These are phyloP conservation scores for Eimeria necatrix DNA, from an alignment of 169 alveolate genomes.

Conservation along the genomic window DNA sequence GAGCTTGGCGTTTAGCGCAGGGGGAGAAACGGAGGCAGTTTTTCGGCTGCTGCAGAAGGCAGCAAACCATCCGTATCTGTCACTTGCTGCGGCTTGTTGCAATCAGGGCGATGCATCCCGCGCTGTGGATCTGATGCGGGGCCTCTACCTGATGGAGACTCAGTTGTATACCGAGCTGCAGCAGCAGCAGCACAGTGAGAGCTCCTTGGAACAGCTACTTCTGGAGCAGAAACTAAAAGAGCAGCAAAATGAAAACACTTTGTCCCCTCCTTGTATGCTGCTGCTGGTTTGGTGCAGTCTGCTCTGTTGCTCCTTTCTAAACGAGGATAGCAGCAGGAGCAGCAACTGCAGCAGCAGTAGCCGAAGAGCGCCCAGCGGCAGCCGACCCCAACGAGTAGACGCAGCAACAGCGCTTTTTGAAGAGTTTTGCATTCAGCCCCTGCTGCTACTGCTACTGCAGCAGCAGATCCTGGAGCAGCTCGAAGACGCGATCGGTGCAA, in stretches of 20 bases:
- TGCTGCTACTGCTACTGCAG: conserved; percentile 48
- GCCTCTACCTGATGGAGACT: not conserved
- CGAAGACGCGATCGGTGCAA: not conserved
- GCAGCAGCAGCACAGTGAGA: conserved; percentile 34
- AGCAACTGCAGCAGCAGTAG: conserved; percentile 35
- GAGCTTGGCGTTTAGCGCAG: not conserved
- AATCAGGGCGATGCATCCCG: not conserved
- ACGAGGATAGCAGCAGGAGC: not conserved
- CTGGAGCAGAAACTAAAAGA: not conserved
- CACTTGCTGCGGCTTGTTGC: conserved; percentile 48
- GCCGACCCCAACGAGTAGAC: not conserved
- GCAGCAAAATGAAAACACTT: not conserved
- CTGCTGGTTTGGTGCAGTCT: conserved; percentile 5
- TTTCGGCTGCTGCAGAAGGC: conserved; percentile 12
- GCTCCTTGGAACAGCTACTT: not conserved
- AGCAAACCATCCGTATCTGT: conserved; percentile 8
- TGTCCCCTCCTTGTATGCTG: conserved; percentile 25
- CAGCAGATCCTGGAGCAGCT: conserved; percentile 13
- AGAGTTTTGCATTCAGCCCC: conserved; percentile 31
- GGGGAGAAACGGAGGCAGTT: conserved; percentile 26
- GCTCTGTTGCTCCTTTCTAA: not conserved
- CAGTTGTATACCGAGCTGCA: conserved; percentile 32
- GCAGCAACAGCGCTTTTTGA: conserved; percentile 27
- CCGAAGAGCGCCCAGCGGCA: not conserved
- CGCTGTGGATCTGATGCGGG: not conserved